Conservation (phyloP, 1,284 basidiomycete genomes). For the Papiliotrema flavescens region DNA sequence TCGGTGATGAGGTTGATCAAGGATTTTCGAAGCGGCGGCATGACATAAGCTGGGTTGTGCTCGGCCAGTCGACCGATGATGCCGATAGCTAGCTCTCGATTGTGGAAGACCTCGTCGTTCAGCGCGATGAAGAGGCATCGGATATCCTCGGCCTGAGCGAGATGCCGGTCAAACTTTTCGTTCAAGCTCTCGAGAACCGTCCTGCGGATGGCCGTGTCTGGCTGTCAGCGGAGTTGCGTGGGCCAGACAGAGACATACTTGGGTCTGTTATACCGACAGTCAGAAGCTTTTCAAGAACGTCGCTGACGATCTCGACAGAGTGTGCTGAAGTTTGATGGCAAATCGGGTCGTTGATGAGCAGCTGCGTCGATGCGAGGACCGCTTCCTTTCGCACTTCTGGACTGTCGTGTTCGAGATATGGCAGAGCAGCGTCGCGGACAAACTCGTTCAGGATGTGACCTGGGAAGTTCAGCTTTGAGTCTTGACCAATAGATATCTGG, state of each 20-base stretch:
- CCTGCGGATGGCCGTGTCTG: constrained; percentile 78
- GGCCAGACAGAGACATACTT: constrained; percentile 53
- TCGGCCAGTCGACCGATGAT: constrained; percentile 92
- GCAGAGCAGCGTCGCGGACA: constrained; percentile 85
- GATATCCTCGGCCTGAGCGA: constrained; percentile 98
- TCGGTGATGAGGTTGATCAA: constrained; percentile 96
- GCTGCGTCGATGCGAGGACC: constrained; percentile 84
- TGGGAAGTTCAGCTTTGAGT: constrained; percentile 32
- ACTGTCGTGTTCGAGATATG: constrained; percentile 91
- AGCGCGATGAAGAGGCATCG: constrained; percentile 94
- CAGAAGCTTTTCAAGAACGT: constrained; percentile 93
- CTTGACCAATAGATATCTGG: not conserved
- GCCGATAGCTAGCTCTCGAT: constrained; percentile 82
- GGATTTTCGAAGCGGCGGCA: constrained; percentile 94
- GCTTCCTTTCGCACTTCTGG: constrained; percentile 85
- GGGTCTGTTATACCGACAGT: constrained; percentile 98
- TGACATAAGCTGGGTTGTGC: constrained; percentile 98
- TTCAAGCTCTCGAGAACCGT: constrained; percentile 85
- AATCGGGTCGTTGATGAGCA: constrained; percentile 93
- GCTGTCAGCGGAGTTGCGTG: constrained; percentile 2
- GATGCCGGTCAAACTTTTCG: constrained; percentile 93
- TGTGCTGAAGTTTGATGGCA: constrained; percentile 95
- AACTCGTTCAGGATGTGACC: constrained; percentile 96
- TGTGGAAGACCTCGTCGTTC: constrained; percentile 95
- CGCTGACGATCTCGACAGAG: constrained; percentile 95